Evolutionary conservation across 2,329 filamentous ascomycete genomes (phyloP), one percentile per base, ranked within the genome.

Genomic region (Ophiostoma tasmaniense): DNA sequence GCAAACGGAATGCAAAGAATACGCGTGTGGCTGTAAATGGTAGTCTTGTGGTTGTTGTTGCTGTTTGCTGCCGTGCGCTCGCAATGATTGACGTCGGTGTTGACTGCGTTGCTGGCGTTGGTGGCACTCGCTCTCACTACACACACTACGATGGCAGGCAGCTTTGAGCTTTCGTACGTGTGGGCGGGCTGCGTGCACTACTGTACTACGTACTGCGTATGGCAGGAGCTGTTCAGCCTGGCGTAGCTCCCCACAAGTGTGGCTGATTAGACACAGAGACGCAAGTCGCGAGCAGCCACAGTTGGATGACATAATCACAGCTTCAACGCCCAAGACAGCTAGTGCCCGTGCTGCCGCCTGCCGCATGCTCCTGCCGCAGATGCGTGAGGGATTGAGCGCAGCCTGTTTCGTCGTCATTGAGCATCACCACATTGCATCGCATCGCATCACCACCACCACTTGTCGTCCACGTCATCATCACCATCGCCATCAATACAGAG

Each of bases 121-220:
- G 39, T 7, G 42, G 42, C 2, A 45, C 42, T 45, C 42, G 8
- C 2, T 39, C 42, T 45, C 8, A 33, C 33, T 33, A 33, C 33
- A 33, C 33, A 33, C 33, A 33, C 33, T 33, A 33, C 42, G 42
- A 55, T 55, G 50, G 69, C 71, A 73, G 72, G 72, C 72, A 73
- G 72, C 72, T 73, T 39, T 69, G 69, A 73, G 72, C 72, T 72
- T 72, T 71, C 71, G 71, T 72, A 72, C 61, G 68, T 70, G 64
- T 22, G 61, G 33, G 59, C 59, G 59, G 59, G 59, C 59, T 62
- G 59, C 37, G 28, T 17, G 39, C 17, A 33, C 33, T 33, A 42
- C 39, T 33, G 33, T n/a, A n/a, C n/a, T 37, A 37, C 3, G 37
- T 39, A 39, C 37, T 37, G 37, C 2, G 37, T 14, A 39, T 39